phyloP scores from a whole-genome alignment of 306 rosid genomes.

The Trifolium dubium region DNA sequence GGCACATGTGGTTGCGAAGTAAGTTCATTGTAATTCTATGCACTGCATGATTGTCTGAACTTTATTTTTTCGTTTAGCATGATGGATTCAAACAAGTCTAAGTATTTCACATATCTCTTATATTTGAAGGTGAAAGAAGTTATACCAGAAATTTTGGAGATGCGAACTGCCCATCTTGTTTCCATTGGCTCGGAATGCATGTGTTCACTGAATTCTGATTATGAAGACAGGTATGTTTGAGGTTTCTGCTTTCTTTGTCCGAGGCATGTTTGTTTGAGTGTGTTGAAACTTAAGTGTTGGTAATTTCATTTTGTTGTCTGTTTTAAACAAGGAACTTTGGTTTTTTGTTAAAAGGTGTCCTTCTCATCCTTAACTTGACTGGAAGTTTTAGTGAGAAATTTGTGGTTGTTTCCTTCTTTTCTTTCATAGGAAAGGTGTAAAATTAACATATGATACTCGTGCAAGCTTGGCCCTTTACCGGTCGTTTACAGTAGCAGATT shows the following conservation, averaged over 20 bases:
- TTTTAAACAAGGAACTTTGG: too few relatives aligned
- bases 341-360: slow-evolving; percentile 7
- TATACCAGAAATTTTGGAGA: slow-evolving; percentile 83
- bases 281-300: too few relatives aligned
- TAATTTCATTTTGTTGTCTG: too few relatives aligned
- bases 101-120: slow-evolving; percentile 31
- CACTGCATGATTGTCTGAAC: slow-evolving; percentile 13
- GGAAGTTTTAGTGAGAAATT: slow-evolving; percentile 2
- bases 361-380: slow-evolving; percentile 31
- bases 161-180: slow-evolving; percentile 83
- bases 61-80: slow-evolving; percentile 30
- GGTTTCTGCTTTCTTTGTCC: not conserved
- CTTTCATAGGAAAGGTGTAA: slow-evolving; percentile 59
- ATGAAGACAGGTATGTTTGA: slow-evolving; percentile 76
- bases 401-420: slow-evolving; percentile 28
- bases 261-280: too few relatives aligned
- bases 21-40: slow-evolving; percentile 48
- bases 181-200: slow-evolving; percentile 83
- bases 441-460: slow-evolving; percentile 78
- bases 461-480: slow-evolving; percentile 74
- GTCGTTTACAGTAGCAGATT: slow-evolving; percentile 84
- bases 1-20: slow-evolving; percentile 81
- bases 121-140: slow-evolving; percentile 65
- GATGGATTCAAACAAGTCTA: slow-evolving; percentile 40
- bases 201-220: slow-evolving; percentile 64